Evolutionary conservation across 257 asterid genomes (phyloP).

Genomic region (Fraxinus pennsylvanica): DNA sequence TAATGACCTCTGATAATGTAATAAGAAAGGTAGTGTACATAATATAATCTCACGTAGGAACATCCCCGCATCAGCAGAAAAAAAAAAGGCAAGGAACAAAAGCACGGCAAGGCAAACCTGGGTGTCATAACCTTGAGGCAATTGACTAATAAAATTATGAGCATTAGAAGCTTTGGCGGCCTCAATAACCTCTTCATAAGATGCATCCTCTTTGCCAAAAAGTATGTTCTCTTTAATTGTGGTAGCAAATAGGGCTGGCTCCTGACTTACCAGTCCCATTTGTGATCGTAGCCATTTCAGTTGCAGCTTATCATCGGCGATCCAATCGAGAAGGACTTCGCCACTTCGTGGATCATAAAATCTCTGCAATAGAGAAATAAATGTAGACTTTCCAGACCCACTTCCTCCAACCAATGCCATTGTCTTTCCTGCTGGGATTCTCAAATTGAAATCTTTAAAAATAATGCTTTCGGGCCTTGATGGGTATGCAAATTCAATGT

Average conservation of each 20-base stretch:
- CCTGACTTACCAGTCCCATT: conserved; percentile 97
- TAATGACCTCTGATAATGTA: background rate
- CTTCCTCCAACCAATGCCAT: conserved; percentile 95
- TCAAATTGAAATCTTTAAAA: conserved; percentile 64
- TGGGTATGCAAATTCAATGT: conserved; percentile 66
- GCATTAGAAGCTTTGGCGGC: conserved; percentile 98
- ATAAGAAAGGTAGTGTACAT: background rate
- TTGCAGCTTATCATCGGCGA: conserved; percentile 67
- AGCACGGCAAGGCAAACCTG: conserved; percentile 51
- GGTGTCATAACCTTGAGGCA: conserved; percentile 91
- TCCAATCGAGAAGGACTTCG: conserved; percentile 72
- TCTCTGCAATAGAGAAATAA: conserved; percentile 72
- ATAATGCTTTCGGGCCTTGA: conserved; percentile 76
- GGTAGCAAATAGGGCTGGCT: conserved; percentile 89
- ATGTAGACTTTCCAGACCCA: conserved; percentile 92
- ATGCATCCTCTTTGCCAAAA: conserved; percentile 85
- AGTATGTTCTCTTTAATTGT: conserved; percentile 81
- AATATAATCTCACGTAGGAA: background rate
- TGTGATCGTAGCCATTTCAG: conserved; percentile 93
- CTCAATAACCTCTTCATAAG: conserved; percentile 67
- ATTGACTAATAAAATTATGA: conserved; percentile 74
- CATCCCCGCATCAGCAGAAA: background rate
- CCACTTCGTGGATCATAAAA: conserved; percentile 83
- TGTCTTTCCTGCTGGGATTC: conserved; percentile 66
- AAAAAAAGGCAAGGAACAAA: background rate